Conservation (phyloP, 2,329 filamentous ascomycete species). For the Diplodia corticola region DNA sequence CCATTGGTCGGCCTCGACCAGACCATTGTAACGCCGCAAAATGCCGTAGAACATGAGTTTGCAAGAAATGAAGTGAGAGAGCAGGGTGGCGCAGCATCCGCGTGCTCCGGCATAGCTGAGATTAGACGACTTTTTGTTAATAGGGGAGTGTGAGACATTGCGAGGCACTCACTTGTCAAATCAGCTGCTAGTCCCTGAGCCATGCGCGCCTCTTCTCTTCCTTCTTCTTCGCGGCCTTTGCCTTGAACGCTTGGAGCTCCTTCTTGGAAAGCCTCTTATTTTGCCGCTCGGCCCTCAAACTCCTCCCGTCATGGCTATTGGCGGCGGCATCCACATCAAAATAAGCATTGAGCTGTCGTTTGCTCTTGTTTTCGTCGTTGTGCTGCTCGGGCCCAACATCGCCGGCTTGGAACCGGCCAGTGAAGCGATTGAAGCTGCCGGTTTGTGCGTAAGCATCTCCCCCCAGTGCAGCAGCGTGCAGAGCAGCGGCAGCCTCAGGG, state of each 20-base stretch:
- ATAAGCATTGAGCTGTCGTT: slow-evolving; percentile 86
- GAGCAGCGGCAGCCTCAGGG: slow-evolving; percentile 28
- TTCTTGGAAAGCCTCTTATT: slow-evolving; percentile 81
- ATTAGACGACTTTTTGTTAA: neutral
- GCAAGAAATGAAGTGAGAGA: neutral
- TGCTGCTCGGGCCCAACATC: slow-evolving; percentile 71
- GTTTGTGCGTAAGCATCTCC: slow-evolving; percentile 61
- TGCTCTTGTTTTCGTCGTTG: slow-evolving; percentile 83
- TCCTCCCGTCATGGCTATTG: slow-evolving; percentile 85
- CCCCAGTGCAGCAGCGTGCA: slow-evolving; percentile 27
- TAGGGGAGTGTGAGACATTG: neutral
- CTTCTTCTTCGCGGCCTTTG: slow-evolving; percentile 85
- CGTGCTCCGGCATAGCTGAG: neutral
- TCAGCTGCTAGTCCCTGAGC: slow-evolving; percentile 69
- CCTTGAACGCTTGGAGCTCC: slow-evolving; percentile 87
- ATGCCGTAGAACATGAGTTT: slow-evolving; percentile 1
- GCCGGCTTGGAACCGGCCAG: slow-evolving; percentile 74
- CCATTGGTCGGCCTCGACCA: neutral
- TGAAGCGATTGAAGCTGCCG: slow-evolving; percentile 88
- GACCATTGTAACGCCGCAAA: neutral
- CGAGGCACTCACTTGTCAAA: neutral
- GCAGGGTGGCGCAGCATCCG: neutral
- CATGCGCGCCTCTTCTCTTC: slow-evolving; percentile 93
- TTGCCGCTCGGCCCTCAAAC: slow-evolving; percentile 85
- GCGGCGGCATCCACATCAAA: slow-evolving; percentile 96